A percentile compares a stretch with the other conserved stretches of the same genome.
phyloP scores from a whole-genome alignment of 805 yeast species.

The Scheffersomyces amazonensis region DNA sequence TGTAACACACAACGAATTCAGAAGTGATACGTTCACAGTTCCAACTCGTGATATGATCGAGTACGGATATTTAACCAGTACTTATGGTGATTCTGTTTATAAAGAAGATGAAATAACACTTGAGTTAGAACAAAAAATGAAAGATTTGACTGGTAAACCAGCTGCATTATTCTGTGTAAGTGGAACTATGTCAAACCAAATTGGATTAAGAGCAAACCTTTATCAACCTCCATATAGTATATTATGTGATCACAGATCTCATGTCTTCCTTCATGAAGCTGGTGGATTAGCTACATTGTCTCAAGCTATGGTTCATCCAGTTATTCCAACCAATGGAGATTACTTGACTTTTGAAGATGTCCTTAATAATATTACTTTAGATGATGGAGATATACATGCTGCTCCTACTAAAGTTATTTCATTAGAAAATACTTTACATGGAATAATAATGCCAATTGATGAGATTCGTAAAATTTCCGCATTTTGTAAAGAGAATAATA shows the following conservation, averaged over 20 bases:
- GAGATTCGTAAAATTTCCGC: slow-evolving; percentile 34
- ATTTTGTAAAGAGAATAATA: slow-evolving; percentile 31
- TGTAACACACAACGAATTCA: slow-evolving; percentile 37
- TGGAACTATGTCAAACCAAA: slow-evolving; percentile 42
- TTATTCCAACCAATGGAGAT: slow-evolving; percentile 30
- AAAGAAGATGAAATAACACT: slow-evolving; percentile 36
- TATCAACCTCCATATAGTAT: slow-evolving; percentile 41
- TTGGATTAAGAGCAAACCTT: slow-evolving; percentile 36
- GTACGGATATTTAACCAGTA: slow-evolving; percentile 38
- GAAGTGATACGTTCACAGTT: slow-evolving; percentile 82
- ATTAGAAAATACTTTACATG: slow-evolving; percentile 43
- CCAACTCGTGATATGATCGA: slow-evolving; percentile 72
- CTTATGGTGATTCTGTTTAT: slow-evolving; percentile 42
- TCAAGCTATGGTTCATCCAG: slow-evolving; percentile 41
- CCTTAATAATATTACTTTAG: slow-evolving; percentile 34
- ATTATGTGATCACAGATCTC: slow-evolving; percentile 37
- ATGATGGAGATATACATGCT: slow-evolving; percentile 43
- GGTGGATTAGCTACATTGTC: slow-evolving; percentile 42
- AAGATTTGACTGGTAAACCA: slow-evolving; percentile 35
- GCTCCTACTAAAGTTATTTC: slow-evolving; percentile 44
- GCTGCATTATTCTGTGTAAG: slow-evolving; percentile 40
- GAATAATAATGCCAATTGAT: slow-evolving; percentile 38
- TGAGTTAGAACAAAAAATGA: slow-evolving; percentile 31
- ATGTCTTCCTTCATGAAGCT: slow-evolving; percentile 37
- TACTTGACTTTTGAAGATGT: slow-evolving; percentile 38